Percentiles rank a stretch among this genome's conserved stretches.
Evolutionary conservation across 257 asterid genomes (phyloP).

Genomic region (Solanum dulcamara): DNA sequence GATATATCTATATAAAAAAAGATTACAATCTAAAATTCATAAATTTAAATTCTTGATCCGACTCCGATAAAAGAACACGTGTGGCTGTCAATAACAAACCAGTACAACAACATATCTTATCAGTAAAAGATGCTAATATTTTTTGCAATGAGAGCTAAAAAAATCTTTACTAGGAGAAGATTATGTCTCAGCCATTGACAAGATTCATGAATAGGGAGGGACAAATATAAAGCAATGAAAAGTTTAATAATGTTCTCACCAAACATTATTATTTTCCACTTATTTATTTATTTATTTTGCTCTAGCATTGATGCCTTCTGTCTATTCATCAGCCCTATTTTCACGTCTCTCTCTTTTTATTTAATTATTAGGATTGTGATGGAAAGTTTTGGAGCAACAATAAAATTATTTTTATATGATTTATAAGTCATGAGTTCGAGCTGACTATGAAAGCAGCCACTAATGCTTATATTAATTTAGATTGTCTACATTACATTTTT

Average conservation of each 20-base stretch:
- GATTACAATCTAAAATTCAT: not conserved
- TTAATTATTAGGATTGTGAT: not conserved
- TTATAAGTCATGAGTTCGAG: fast-evolving
- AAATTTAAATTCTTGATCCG: not conserved
- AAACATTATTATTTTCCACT: not conserved
- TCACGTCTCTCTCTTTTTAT: not conserved
- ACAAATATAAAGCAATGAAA: not conserved
- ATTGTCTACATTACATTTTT: not conserved
- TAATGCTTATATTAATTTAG: not conserved
- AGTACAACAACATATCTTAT: not conserved
- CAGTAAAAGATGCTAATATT: not conserved
- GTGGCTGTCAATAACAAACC: not conserved
- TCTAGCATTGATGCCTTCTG: not conserved
- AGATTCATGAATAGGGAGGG: not conserved
- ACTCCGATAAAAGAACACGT: not conserved
- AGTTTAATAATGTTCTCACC: not conserved
- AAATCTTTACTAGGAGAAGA: not conserved
- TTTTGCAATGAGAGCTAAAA: not conserved
- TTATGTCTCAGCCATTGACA: not conserved
- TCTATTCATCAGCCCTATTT: not conserved
- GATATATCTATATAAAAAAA: no score
- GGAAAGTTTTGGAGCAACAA: not conserved
- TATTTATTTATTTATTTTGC: not conserved
- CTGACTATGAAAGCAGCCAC: not conserved
- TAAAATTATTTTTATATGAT: not conserved